Evolutionary conservation across 805 yeast genomes (phyloP), one percentile per base, ranked within the genome.

Genomic region (Candida pseudoglaebosa): DNA sequence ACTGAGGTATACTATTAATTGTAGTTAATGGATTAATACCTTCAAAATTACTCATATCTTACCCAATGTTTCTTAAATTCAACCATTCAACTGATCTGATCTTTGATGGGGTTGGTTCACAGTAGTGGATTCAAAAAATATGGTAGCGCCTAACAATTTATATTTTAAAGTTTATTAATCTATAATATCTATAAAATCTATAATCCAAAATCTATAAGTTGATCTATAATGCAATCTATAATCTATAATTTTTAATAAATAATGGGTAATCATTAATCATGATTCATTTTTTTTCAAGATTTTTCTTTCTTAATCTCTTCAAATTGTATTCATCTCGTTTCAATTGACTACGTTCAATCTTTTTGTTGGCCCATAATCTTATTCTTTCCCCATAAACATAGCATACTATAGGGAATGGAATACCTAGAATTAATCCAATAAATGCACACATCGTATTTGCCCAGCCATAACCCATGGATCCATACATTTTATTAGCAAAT

Each of bases 401-500:
- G 43, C 69, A 63, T 29, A 61, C 42, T 7, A 61, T 47, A 1
- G 71, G 71, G 44, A 66, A 65, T 4, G 70, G 70, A 8, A 62
- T 42, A 2, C 71, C 71, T 38, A 66, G 50, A 1, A 50, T 48
- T 9, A 65, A 40, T 5, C 58, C 64, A 22, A 66, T 48, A 32
- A 62, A 42, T 5, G 62, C 71, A 44, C 67, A 61, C 56, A 65
- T 48, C 14, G 69, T 62, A 41, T 64, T 64, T 1, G 65, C 70
- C 70, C 71, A 65, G 4, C 70, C 70, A 42, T 65, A 65, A 7
- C 57, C 58, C 34, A 65, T 43, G 26, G 37, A 43, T 13, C 43
- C 59, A 38, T 66, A 66, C 66, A 66, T 61, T 26, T 49, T 48
- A n/a, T 54, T 46, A 7, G 70, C 70, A 41, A 65, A 61, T 15